phyloP scores from a whole-genome alignment of 345 rosid genomes.

The Luvunga scandens region DNA sequence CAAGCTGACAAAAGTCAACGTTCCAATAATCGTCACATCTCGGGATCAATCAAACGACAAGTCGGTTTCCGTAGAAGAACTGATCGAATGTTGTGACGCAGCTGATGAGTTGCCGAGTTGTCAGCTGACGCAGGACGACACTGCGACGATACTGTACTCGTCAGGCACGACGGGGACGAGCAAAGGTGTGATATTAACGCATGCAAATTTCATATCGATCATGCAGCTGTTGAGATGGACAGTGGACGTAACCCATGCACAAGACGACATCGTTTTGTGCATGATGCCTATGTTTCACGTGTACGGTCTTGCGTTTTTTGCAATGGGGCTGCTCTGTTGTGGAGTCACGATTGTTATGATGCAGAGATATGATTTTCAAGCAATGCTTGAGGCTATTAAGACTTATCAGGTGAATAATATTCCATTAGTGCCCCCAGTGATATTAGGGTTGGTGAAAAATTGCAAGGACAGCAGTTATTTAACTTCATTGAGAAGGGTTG shows the following conservation, averaged over 20 bases:
- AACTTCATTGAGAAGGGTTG: constrained; percentile 40
- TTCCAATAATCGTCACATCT: constrained; percentile 34
- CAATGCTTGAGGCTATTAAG: constrained; percentile 45
- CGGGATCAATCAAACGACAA: constrained; percentile 5
- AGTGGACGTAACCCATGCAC: constrained; percentile 30
- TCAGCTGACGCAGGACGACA: constrained; percentile 39
- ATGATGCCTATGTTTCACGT: constrained; percentile 61
- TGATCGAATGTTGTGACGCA: constrained; percentile 43
- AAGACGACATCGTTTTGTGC: constrained; percentile 43
- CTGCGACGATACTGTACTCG: constrained; percentile 58
- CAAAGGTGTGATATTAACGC: constrained; percentile 61
- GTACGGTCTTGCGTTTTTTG: constrained; percentile 63
- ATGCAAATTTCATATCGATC: constrained; percentile 46
- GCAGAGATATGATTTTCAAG: constrained; percentile 43
- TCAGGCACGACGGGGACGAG: constrained; percentile 70
- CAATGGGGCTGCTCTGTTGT: constrained; percentile 38
- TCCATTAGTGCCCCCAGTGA: constrained; percentile 61
- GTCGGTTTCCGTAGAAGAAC: constrained; percentile 38
- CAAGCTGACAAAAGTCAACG: constrained; percentile 32
- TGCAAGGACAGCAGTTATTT: constrained; percentile 26
- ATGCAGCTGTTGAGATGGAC: constrained; percentile 46
- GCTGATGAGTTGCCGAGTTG: constrained; percentile 12
- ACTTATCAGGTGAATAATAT: constrained; percentile 47
- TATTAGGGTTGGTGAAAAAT: constrained; percentile 45
- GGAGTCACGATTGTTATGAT: constrained; percentile 48